Evolutionary conservation across 192 early-diverging fungal species (phyloP).

Genomic region (Piromyces finnis): DNA sequence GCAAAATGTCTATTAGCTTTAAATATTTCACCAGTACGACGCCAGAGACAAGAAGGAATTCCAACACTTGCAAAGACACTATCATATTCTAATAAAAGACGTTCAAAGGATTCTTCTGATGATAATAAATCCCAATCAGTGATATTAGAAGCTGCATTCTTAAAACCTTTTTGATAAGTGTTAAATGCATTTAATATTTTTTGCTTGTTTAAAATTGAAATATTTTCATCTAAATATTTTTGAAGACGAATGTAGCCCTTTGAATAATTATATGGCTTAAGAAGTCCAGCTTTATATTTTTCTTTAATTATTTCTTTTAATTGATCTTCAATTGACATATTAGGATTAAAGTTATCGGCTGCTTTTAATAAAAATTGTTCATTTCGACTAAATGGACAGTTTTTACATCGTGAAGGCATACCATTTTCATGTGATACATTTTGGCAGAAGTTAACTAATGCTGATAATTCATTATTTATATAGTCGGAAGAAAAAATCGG

Average conservation of each 20-base stretch:
- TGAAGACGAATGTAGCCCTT: constrained; percentile 77
- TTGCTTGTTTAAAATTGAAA: constrained; percentile 46
- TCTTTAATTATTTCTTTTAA: constrained; percentile 82
- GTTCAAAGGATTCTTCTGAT: constrained; percentile 90
- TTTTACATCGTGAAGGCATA: background rate
- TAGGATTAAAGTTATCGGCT: constrained; percentile 63
- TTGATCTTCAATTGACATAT: constrained; percentile 54
- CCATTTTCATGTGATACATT: background rate
- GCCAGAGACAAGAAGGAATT: constrained; percentile 84
- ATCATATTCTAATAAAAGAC: constrained; percentile 86
- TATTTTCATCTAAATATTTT: constrained; percentile 73
- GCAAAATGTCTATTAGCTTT: constrained; percentile 94
- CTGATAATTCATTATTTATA: background rate
- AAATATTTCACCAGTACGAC: constrained; percentile 90
- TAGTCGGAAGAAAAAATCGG: background rate
- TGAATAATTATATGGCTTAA: constrained; percentile 93
- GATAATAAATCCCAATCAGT: constrained; percentile 86
- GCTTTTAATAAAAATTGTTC: constrained; percentile 83
- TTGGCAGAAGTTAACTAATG: background rate
- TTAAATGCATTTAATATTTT: constrained; percentile 77
- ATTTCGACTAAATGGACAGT: constrained; percentile 8
- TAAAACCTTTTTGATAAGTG: constrained; percentile 72
- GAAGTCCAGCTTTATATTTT: constrained; percentile 84
- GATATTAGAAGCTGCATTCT: constrained; percentile 63
- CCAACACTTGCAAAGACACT: constrained; percentile 86